Evolutionary conservation across 495 filamentous ascomycete species (phyloP), one percentile per base, ranked within the genome.

Genomic region (Penicillium salamii): DNA sequence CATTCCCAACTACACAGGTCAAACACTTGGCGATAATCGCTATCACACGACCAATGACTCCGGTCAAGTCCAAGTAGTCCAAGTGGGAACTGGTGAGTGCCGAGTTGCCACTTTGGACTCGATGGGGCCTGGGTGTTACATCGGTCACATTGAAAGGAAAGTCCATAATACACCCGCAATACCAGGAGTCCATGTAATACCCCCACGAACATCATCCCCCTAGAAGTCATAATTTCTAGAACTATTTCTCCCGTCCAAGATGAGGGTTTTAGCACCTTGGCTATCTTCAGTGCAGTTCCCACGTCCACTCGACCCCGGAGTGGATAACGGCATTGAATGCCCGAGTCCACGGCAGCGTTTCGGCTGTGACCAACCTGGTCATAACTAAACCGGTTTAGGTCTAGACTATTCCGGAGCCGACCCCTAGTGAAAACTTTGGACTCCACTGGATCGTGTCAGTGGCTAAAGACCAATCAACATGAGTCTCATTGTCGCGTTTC

Each of bases 381-480:
- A 3, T 34, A 6, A 14, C 38, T 23, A 47, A n/a, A 23, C 49
- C 17, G 18, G 32, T 54, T 52, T 46, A n/a, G 49, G 54, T 24
- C 41, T 55, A 54, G 58, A 52, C 44, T 19, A 49, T 54, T 43
- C 50, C 23, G n/a, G 14, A 52, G 24, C 43, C 49, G 46, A 40
- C 24, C 14, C 28, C 31, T 42, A 46, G 24, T 7, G 23, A 28
- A 49, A 61, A 58, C 47, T 38, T 41, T 42, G 12, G 35, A 15
- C 36, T 57, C 58, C 58, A 58, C 41, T 13, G 45, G 58, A 62
- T 59, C 58, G 45, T 59, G 55, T 58, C 58, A 53, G 43, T 34
- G 26, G 5, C 20, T 34, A 17, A 2, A 1, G 32, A 3, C 55
- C 58, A 62, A 62, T 62, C 46, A 46, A 6, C 8, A 2, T 7